These are phyloP conservation scores for Chlamydomonas reinhardtii DNA, from an alignment of 163 green algal genomes.

Conservation along the genomic window DNA sequence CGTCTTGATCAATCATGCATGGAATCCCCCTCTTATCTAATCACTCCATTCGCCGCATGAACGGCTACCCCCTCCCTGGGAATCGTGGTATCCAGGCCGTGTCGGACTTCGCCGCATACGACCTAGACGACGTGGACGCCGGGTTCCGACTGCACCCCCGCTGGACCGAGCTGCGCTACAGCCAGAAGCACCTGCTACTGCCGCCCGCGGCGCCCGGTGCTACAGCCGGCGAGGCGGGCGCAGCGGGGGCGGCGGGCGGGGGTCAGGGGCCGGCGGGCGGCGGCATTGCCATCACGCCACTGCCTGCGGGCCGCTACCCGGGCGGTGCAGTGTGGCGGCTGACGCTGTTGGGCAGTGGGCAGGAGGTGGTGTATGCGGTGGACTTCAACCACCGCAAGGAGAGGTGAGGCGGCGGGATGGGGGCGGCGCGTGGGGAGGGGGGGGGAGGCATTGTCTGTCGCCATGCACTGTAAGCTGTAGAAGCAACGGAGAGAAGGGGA, in stretches of 20 bases:
- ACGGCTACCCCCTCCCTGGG: no score
- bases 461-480: no score
- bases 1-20: no score
- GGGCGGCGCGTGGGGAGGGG: neutral
- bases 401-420: conserved; percentile 47
- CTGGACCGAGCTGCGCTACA: conserved; percentile 75
- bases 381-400: conserved; percentile 85
- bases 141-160: conserved; percentile 74
- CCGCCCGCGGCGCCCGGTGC: neutral
- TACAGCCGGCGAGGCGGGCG: neutral
- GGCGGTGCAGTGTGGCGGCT: conserved; percentile 92
- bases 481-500: no score
- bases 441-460: neutral
- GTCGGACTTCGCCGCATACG: conserved; percentile 83
- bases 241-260: neutral
- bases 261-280: neutral
- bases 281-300: conserved; percentile 74
- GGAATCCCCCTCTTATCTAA: no score
- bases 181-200: conserved; percentile 53
- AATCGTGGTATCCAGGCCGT: no score
- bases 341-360: conserved; percentile 48
- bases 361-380: conserved; percentile 93
- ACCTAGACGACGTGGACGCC: conserved; percentile 88
- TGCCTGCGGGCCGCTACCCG: conserved; percentile 86
- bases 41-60: no score